Base-by-base conservation (phyloP, 768 basidiomycete species). In the Suillus americanus region DNA sequence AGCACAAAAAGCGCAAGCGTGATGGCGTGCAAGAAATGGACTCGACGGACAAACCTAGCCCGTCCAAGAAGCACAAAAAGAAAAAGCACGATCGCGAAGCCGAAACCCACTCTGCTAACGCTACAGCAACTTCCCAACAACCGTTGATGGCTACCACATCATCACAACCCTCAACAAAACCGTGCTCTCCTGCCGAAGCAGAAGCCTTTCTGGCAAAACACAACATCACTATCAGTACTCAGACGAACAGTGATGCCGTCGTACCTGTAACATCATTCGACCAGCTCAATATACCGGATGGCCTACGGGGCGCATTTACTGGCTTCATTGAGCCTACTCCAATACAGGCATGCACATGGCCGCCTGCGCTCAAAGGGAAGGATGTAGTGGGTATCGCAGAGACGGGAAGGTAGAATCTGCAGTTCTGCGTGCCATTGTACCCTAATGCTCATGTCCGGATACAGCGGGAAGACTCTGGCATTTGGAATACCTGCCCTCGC, bases 321-420 rank as follows among this genome's bases (percentile, higher is more conserved):
- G 80, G 79, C 9, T 99, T 95, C 80, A 86, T 88, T 67, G 87
- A 90, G 67, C 97, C 97, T 5, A 97, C 96, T 0, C 96, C 97
- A 0, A 95, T 99, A 62, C 97, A 99, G 74, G 90, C 94, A 7
- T 97, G 94, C 69, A 87, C 95, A 14, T 99, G 96, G 96, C 94
- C 96, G 2, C 88, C 92, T 40, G 88, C 92, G 7, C 79, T 99
- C 30, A 80, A 84, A 28, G 91, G 91, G 0, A 81, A 81, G n/a
- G 93, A 99, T 74, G 92, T 97, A 0, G 89, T 99, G 37, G 97
- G 97, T 57, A 94, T 99, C 65, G 96, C 97, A 8, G 96, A 99
- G 81, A 99, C 97, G 2, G 97, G 97, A 70, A 92, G 88, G 89
- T 87, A 66, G 41, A 79, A 65, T 33, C n/a, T 60, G 23, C 30